A percentile compares a stretch with the other conserved stretches of the same genome.
These are phyloP conservation scores for Castanospermum australe DNA, from an alignment of 306 rosid species.

Conservation along the genomic window DNA sequence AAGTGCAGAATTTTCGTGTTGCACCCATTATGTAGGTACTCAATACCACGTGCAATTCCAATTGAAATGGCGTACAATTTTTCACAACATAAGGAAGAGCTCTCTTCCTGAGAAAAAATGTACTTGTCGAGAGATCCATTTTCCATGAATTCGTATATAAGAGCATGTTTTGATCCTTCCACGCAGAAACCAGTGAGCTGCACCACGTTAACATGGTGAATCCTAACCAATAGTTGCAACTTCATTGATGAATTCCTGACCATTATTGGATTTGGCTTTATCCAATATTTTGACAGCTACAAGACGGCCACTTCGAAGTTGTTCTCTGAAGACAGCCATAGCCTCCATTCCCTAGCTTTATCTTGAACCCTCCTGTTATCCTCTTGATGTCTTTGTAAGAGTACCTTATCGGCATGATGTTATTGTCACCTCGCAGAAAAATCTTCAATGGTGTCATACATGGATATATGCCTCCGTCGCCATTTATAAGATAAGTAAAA, in stretches of 20 bases:
- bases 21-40: too few species aligned
- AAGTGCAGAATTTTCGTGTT: too few species aligned
- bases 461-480: neutral
- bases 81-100: neutral
- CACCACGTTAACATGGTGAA: neutral
- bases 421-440: neutral
- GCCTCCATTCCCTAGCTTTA: neutral
- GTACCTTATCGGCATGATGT: neutral
- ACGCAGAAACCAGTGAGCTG: neutral
- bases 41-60: conserved; percentile 21
- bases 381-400: neutral
- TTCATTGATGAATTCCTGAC: neutral
- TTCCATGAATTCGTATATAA: too few species aligned
- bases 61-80: neutral
- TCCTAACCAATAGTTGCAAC: conserved; percentile 7
- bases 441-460: neutral
- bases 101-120: neutral
- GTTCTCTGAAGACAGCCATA: neutral
- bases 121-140: neutral
- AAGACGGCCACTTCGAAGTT: neutral
- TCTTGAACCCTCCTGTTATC: neutral
- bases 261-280: neutral
- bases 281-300: too few species aligned
- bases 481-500: neutral
- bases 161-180: too few species aligned